These are phyloP conservation scores for Verbena officinalis DNA, from an alignment of 257 asterid species.

Conservation along the genomic window DNA sequence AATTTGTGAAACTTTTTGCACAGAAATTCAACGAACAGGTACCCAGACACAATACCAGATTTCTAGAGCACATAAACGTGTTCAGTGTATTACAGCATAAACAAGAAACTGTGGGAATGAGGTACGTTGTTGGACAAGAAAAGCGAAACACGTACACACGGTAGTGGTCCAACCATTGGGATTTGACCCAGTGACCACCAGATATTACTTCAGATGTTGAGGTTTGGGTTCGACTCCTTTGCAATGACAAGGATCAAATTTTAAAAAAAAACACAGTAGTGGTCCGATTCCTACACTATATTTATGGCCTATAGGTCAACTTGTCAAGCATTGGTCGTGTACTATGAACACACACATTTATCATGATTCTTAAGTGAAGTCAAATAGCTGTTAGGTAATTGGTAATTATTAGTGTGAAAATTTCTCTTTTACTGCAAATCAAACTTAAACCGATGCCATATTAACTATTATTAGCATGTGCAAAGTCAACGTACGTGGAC, in stretches of 20 bases:
- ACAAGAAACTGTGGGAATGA: slow-evolving; percentile 20
- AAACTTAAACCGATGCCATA: neutral
- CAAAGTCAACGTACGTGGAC: neutral
- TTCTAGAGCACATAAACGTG: slow-evolving; percentile 6
- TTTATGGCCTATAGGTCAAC: neutral
- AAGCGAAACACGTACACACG: neutral
- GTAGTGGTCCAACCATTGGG: too few species aligned
- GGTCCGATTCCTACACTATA: neutral
- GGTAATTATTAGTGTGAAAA: neutral
- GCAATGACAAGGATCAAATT: too few species aligned
- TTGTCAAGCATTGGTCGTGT: neutral
- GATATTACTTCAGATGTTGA: too few species aligned
- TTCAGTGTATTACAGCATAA: slow-evolving; percentile 30
- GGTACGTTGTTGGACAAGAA: neutral
- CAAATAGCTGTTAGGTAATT: neutral
- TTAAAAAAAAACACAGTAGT: neutral
- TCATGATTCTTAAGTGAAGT: too few species aligned
- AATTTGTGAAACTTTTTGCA: slow-evolving; percentile 6
- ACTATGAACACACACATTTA: neutral
- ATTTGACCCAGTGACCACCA: too few species aligned
- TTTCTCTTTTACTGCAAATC: neutral
- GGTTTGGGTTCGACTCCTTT: too few species aligned
- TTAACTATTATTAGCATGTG: neutral
- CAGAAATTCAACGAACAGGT: slow-evolving; percentile 31
- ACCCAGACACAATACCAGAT: slow-evolving; percentile 8